phyloP scores from a whole-genome alignment of 345 rosid genomes.

The Dovyalis caffra region DNA sequence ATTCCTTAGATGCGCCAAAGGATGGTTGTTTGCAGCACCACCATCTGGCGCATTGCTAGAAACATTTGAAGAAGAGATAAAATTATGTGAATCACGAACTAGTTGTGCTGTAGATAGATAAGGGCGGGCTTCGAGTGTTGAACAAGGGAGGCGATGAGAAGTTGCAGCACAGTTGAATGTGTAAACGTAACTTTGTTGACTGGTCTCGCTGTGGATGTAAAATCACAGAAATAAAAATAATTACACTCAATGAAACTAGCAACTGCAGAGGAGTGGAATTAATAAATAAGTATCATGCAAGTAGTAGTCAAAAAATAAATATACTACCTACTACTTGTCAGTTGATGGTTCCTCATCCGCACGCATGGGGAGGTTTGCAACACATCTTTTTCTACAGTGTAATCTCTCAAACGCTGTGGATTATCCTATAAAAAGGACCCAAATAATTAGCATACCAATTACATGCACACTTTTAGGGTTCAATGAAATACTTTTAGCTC shows the following conservation, averaged over 20 bases:
- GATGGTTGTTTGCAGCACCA: constrained; percentile 34
- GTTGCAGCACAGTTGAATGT: constrained; percentile 18
- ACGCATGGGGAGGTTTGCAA: constrained; percentile 12
- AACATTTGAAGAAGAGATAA: constrained; percentile 27
- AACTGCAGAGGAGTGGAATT: neutral
- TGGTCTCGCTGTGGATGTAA: constrained; percentile 15
- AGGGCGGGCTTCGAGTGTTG: constrained; percentile 16
- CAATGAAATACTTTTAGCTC: neutral
- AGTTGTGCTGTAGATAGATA: neutral
- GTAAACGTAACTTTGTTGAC: constrained; percentile 8
- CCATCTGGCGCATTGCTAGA: constrained; percentile 25
- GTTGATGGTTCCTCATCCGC: constrained; percentile 16
- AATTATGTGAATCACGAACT: constrained; percentile 24
- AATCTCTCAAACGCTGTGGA: constrained; percentile 19
- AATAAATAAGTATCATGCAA: neutral
- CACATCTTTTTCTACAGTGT: constrained; percentile 13
- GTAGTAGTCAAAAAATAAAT: neutral
- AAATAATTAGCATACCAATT: constrained; percentile 2
- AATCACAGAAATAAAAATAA: neutral
- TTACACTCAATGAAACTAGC: neutral
- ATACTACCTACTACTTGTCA: constrained; percentile 20
- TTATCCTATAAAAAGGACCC: constrained; percentile 30
- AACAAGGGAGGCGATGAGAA: constrained; percentile 18
- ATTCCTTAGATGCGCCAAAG: constrained; percentile 24
- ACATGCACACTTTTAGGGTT: neutral